phyloP scores from a whole-genome alignment of 495 filamentous ascomycete species.

The Trichoderma parareesei region DNA sequence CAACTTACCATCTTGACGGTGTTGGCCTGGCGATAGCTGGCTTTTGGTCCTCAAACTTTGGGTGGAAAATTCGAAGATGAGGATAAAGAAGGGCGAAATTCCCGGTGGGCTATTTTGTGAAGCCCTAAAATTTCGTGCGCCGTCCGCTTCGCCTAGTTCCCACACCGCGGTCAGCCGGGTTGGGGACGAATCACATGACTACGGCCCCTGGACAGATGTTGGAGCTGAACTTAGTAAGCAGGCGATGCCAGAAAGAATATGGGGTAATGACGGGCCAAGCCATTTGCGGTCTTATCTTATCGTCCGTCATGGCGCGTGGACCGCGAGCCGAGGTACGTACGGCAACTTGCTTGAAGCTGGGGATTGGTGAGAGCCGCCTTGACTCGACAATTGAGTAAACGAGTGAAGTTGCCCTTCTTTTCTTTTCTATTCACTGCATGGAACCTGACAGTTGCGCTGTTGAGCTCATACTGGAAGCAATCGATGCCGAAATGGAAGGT shows the following conservation, averaged over 20 bases:
- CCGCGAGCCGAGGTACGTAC: background rate
- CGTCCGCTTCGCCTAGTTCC: constrained; percentile 1
- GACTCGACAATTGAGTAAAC: background rate
- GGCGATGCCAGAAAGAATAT: background rate
- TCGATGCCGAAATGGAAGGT: constrained; percentile 27
- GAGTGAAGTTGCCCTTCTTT: background rate
- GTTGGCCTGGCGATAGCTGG: constrained; percentile 29
- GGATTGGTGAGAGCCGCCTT: background rate
- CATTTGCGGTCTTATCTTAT: background rate
- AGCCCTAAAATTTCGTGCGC: constrained; percentile 23
- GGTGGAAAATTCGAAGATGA: constrained; percentile 16
- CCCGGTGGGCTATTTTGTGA: constrained; percentile 18
- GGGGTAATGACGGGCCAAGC: background rate
- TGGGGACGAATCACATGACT: constrained; percentile 12
- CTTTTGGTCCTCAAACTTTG: constrained; percentile 22
- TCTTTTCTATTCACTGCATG: background rate
- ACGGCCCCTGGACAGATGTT: background rate
- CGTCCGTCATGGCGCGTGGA: background rate
- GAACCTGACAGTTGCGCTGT: background rate
- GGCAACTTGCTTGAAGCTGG: background rate
- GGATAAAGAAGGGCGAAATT: constrained; percentile 17
- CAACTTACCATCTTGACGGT: constrained; percentile 55
- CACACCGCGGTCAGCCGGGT: constrained; percentile 9
- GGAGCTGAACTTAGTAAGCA: background rate
- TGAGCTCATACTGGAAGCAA: constrained; percentile 17